These are phyloP conservation scores for Vachellia collinsii DNA, from an alignment of 306 rosid species.

Conservation along the genomic window DNA sequence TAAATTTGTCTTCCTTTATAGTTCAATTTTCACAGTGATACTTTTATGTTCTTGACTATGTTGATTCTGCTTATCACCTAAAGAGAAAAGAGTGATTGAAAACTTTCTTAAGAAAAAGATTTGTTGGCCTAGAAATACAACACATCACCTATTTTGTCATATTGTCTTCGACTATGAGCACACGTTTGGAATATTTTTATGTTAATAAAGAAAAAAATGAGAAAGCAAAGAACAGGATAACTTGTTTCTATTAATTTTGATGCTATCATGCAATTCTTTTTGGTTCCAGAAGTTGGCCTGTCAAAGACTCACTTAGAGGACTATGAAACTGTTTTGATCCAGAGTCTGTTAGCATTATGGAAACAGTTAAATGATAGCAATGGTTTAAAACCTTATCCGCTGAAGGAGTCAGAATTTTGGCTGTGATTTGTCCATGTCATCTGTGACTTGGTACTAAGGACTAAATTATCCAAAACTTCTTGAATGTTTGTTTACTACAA, in stretches of 20 bases:
- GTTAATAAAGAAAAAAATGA: not conserved
- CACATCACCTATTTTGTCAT: not conserved
- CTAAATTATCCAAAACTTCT: slow-evolving; percentile 5
- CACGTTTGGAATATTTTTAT: not conserved
- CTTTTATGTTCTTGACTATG: not conserved
- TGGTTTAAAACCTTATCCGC: not conserved
- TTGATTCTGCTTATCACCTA: slow-evolving; percentile 8
- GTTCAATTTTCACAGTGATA: slow-evolving; percentile 25
- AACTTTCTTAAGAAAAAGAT: not conserved
- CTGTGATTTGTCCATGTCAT: not conserved
- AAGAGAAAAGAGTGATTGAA: slow-evolving; percentile 3
- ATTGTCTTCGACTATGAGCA: not conserved
- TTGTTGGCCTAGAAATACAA: not conserved
- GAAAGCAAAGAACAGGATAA: not conserved
- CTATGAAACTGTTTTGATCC: not conserved
- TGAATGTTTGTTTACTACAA: too few species aligned
- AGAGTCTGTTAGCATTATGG: not conserved
- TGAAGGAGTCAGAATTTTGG: not conserved
- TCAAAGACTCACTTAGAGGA: not conserved
- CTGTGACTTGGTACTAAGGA: not conserved
- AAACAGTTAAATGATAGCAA: not conserved
- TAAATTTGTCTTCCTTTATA: slow-evolving; percentile 11
- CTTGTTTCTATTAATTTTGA: not conserved
- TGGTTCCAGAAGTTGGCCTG: not conserved
- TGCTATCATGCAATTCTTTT: not conserved